Base-by-base conservation (phyloP, 208 protist genomes). In the Leishmania aethiopica region DNA sequence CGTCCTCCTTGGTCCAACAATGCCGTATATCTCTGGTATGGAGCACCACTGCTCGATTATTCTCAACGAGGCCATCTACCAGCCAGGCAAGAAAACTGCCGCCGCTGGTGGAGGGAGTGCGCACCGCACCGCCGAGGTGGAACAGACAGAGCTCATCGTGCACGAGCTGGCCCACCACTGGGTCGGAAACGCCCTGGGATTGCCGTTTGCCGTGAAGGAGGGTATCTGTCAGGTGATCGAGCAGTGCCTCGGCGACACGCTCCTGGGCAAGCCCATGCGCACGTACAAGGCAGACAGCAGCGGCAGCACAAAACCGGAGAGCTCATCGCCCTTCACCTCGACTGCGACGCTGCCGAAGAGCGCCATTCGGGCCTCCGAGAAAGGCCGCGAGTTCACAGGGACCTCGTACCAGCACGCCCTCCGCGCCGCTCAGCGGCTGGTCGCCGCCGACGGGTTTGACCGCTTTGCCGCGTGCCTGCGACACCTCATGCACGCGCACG, bases 121-220 rank as follows among this genome's bases (percentile, higher is more conserved):
- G 10, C 3, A 73, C 69, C 32, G 2, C 5, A 84, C 79, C 22
- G 60, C 60, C 0, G 87, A 88, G 69, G 74, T 87, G 32, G 74
- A 74, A 35, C 89, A 88, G 71, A 82, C 90, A 19, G 85, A 95
- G 80, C 85, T 98, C 25, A 87, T 98, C 45, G 84, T 94, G n/a
- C 95, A 98, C 78, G 94, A 98, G 81, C 57, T 98, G 57, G 79
- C 90, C 10, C 95, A 98, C 67, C 93, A 97, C 75, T 98, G 94
- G 92, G 66, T 95, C 7, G 95, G 95, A 42, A 97, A 98, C 85
- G 70, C 90, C 15, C 76, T 98, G 32, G 95, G 94, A 0, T 84
- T 98, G 62, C 86, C 92, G 22, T 97, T 98, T 74, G 81, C 89
- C 3, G 82, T 97, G 47, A 98, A 98, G 83, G 95, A 98, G 78